A percentile compares a stretch with the other conserved stretches of the same genome.
Conservation (phyloP, 2,329 filamentous ascomycete genomes). For the Mariannaea sp. region DNA sequence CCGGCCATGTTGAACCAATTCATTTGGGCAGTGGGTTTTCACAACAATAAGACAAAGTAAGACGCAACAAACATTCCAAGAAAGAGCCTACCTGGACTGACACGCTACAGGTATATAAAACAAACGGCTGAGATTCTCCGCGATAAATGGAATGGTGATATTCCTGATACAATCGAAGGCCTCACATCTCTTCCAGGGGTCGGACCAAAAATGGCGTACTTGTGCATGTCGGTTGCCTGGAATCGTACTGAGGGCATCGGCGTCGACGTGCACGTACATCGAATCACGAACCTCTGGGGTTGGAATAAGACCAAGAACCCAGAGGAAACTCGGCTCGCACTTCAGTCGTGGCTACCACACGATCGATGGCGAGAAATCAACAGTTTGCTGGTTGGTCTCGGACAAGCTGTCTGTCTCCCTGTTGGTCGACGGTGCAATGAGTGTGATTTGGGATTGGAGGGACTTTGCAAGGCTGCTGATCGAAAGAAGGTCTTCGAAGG, state of each 20-base stretch:
- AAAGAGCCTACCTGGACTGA: slow-evolving; percentile 22
- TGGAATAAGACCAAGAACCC: slow-evolving; percentile 84
- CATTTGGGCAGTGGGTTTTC: slow-evolving; percentile 86
- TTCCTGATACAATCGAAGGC: slow-evolving; percentile 77
- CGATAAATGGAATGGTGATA: slow-evolving; percentile 73
- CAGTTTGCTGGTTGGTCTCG: slow-evolving; percentile 82
- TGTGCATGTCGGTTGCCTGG: slow-evolving; percentile 79
- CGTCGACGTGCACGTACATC: slow-evolving; percentile 93
- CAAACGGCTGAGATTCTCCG: slow-evolving; percentile 72
- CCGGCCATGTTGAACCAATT: slow-evolving; percentile 69
- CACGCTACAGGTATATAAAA: slow-evolving; percentile 64
- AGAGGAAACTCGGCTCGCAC: slow-evolving; percentile 76
- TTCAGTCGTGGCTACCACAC: slow-evolving; percentile 82
- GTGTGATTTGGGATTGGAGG: slow-evolving; percentile 76
- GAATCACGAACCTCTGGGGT: slow-evolving; percentile 92
- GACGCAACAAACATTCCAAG: slow-evolving; percentile 2
- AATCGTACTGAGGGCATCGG: slow-evolving; percentile 74
- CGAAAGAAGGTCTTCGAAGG: slow-evolving; percentile 64
- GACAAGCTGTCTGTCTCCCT: slow-evolving; percentile 84
- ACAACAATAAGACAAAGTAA: slow-evolving; percentile 86
- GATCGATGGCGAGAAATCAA: slow-evolving; percentile 95
- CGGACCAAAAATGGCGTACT: slow-evolving; percentile 92
- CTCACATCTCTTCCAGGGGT: slow-evolving; percentile 82
- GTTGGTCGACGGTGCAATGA: slow-evolving; percentile 81
- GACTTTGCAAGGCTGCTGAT: slow-evolving; percentile 77